A percentile compares a stretch with the other conserved stretches of the same genome.
Conservation (phyloP, 257 asterid species). For the Ligustrum vulgare region DNA sequence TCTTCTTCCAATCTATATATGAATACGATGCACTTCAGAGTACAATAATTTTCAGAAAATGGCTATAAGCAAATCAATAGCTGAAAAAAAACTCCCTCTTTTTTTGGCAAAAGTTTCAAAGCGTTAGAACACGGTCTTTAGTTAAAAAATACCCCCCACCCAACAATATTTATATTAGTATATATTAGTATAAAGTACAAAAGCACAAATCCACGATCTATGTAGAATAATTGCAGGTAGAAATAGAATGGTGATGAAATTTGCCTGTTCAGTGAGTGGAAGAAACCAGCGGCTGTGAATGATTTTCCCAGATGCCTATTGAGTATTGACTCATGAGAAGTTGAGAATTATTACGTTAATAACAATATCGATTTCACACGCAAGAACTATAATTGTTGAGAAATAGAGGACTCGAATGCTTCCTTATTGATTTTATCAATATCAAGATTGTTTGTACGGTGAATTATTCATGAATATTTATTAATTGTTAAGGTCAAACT, state of each 20-base stretch:
- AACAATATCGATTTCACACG: neutral
- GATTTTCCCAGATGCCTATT: conserved; percentile 28
- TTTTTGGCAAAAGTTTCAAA: neutral
- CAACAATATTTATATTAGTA: neutral
- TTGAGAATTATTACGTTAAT: neutral
- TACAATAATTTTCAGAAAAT: neutral
- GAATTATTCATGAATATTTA: neutral
- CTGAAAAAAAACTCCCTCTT: neutral
- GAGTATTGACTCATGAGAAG: neutral
- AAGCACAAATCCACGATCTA: neutral
- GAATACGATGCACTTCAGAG: conserved; percentile 5
- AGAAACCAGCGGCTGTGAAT: conserved; percentile 29
- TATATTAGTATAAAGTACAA: neutral
- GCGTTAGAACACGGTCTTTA: neutral
- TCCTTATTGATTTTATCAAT: neutral
- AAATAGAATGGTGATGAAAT: conserved; percentile 2
- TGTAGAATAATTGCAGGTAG: neutral
- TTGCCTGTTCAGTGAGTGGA: conserved; percentile 8
- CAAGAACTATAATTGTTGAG: neutral
- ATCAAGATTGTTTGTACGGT: neutral
- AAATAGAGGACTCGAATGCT: neutral
- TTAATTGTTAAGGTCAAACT: neutral
- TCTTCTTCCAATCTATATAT: conserved; percentile 11
- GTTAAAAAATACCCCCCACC: neutral
- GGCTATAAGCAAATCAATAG: neutral